Percentiles rank a stretch among this genome's conserved stretches.
These are phyloP conservation scores for Kodamaea fungicola DNA, from an alignment of 1,139 yeast genomes.

Conservation along the genomic window DNA sequence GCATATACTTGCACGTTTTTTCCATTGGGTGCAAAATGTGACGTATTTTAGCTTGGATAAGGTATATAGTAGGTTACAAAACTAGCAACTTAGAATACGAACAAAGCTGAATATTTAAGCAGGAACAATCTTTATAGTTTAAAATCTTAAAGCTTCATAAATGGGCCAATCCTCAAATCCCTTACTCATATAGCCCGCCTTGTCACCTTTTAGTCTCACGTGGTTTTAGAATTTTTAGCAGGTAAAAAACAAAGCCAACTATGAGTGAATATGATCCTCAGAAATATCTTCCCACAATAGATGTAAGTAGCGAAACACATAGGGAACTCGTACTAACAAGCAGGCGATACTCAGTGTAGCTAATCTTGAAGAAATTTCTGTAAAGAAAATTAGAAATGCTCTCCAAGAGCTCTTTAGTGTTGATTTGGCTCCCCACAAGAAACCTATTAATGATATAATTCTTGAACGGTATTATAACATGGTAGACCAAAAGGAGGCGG, in stretches of 20 bases:
- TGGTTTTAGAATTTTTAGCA: neutral
- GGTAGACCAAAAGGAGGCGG: conserved; percentile 33
- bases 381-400: conserved; percentile 67
- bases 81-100: too few species aligned
- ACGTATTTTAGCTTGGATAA: too few species aligned
- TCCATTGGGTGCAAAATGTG: too few species aligned
- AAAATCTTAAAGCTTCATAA: too few species aligned
- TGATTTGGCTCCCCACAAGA: conserved; percentile 52
- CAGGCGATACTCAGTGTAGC: conserved; percentile 75
- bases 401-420: conserved; percentile 63
- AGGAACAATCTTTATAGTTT: too few species aligned
- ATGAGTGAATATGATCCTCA: conserved; percentile 22
- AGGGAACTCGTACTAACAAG: conserved; percentile 20
- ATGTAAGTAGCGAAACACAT: conserved; percentile 41
- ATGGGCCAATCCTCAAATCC: too few species aligned
- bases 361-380: conserved; percentile 67
- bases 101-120: too few species aligned
- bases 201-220: too few species aligned
- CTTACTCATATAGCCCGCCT: too few species aligned
- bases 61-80: too few species aligned
- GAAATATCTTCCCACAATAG: conserved; percentile 62
- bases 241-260: conserved; percentile 1
- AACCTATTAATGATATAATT: conserved; percentile 58
- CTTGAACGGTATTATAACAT: conserved; percentile 55
- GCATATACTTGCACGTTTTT: too few species aligned